Evolutionary conservation across 345 rosid species (phyloP).

Genomic region (Salix arbutifolia): DNA sequence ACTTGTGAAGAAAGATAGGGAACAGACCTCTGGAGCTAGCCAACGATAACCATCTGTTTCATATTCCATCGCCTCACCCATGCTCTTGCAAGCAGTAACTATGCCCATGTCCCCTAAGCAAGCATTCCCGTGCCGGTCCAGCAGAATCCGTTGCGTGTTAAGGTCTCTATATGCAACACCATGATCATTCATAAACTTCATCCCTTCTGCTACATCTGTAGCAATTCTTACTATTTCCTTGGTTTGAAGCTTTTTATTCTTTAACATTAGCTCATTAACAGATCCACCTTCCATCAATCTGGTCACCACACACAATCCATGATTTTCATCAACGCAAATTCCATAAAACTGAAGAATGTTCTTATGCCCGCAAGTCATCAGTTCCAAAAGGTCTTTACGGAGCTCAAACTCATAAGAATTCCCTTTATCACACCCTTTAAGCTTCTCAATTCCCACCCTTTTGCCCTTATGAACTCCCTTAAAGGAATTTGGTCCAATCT

Average conservation of each 20-base stretch:
- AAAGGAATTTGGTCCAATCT: slow-evolving; percentile 57
- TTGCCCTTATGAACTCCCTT: slow-evolving; percentile 75
- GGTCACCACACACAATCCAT: slow-evolving; percentile 82
- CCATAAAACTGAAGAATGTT: slow-evolving; percentile 78
- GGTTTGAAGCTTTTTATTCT: slow-evolving; percentile 71
- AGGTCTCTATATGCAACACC: slow-evolving; percentile 78
- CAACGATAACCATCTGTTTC: slow-evolving; percentile 98
- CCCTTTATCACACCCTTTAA: slow-evolving; percentile 96
- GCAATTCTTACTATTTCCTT: slow-evolving; percentile 77
- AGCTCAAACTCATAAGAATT: slow-evolving; percentile 78
- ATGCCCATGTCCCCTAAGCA: slow-evolving; percentile 90
- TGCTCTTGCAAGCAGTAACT: slow-evolving; percentile 80
- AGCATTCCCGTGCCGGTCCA: slow-evolving; percentile 80
- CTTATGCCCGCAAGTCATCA: slow-evolving; percentile 92
- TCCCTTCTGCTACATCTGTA: slow-evolving; percentile 71
- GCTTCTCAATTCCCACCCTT: slow-evolving; percentile 79
- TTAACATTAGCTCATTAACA: slow-evolving; percentile 63
- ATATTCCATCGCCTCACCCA: slow-evolving; percentile 78
- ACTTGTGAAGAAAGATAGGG: slow-evolving; percentile 15
- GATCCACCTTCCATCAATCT: slow-evolving; percentile 96
- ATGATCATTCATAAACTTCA: slow-evolving; percentile 82
- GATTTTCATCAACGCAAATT: slow-evolving; percentile 80
- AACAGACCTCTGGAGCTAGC: slow-evolving; percentile 95
- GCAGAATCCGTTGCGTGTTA: slow-evolving; percentile 65
- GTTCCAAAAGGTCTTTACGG: slow-evolving; percentile 72